These are phyloP conservation scores for Penicillium cinerascens DNA, from an alignment of 495 filamentous ascomycete species.

Conservation along the genomic window DNA sequence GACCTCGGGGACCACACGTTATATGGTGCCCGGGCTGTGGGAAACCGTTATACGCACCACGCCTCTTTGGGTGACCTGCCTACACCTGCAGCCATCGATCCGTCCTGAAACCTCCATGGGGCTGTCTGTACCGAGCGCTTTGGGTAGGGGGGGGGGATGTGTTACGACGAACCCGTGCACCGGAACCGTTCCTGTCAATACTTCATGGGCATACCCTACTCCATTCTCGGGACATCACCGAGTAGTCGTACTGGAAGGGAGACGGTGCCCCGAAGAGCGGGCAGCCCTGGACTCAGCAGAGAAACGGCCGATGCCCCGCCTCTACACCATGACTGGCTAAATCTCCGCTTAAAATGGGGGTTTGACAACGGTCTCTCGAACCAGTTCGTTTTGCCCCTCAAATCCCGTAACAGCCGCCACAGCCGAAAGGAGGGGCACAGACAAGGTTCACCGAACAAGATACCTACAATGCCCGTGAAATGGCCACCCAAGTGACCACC, in stretches of 20 bases:
- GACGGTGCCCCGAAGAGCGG: not conserved
- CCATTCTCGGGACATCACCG: not conserved
- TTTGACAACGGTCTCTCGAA: conserved; percentile 21
- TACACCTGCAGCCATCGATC: not conserved
- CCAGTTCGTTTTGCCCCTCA: conserved; percentile 8
- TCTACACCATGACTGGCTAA: not conserved
- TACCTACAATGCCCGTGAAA: not conserved
- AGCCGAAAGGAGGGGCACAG: not conserved
- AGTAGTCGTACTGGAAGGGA: not conserved
- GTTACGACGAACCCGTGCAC: not conserved
- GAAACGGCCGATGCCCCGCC: not conserved
- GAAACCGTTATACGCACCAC: conserved; percentile 17
- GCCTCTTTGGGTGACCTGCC: not conserved
- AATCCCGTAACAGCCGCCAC: not conserved
- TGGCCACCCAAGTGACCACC: not conserved
- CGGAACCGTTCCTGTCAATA: too few species aligned
- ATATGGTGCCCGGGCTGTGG: conserved; percentile 27
- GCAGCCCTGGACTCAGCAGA: not conserved
- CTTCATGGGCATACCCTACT: not conserved
- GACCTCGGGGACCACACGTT: conserved; percentile 25
- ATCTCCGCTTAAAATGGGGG: not conserved
- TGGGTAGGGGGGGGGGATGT: too few species aligned
- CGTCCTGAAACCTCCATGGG: not conserved
- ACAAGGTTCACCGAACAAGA: conserved; percentile 2
- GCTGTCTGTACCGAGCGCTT: too few species aligned